Evolutionary conservation across 768 basidiomycete species (phyloP).

Genomic region (Pisolithus albus): DNA sequence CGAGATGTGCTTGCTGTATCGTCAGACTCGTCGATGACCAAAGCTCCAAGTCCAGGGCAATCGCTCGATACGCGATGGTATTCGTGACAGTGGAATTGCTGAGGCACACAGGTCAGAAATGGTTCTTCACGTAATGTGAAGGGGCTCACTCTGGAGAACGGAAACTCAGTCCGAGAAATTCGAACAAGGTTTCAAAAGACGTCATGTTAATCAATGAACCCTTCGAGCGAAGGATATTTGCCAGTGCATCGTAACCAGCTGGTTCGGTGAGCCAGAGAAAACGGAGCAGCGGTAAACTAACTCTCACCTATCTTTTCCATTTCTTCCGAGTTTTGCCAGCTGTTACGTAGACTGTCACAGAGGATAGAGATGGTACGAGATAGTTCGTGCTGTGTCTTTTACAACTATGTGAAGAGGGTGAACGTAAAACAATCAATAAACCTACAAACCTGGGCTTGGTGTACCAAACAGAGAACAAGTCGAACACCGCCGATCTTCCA

Average conservation of each 20-base stretch:
- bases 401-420: background rate
- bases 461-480: constrained; percentile 64
- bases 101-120: constrained; percentile 1
- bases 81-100: constrained; percentile 83
- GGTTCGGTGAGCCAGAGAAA: constrained; percentile 3
- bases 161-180: constrained; percentile 82
- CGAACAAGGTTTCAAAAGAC: constrained; percentile 76
- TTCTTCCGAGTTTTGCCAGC: constrained; percentile 92
- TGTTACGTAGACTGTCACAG: constrained; percentile 70
- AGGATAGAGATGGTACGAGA: constrained; percentile 67
- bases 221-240: constrained; percentile 66
- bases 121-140: background rate
- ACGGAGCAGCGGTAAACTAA: background rate
- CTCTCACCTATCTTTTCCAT: constrained; percentile 80
- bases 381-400: constrained; percentile 68
- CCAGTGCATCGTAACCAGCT: constrained; percentile 88
- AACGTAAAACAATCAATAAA: background rate
- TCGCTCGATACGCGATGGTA: constrained; percentile 68
- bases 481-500: constrained; percentile 83
- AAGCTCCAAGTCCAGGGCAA: constrained; percentile 86
- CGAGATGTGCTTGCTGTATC: constrained; percentile 72
- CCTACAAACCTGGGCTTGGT: constrained; percentile 58
- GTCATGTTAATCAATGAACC: constrained; percentile 70
- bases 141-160: constrained; percentile 66
- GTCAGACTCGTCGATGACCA: constrained; percentile 71